These are phyloP conservation scores for Phaffomyces opuntiae DNA, from an alignment of 805 yeast species.

Conservation along the genomic window DNA sequence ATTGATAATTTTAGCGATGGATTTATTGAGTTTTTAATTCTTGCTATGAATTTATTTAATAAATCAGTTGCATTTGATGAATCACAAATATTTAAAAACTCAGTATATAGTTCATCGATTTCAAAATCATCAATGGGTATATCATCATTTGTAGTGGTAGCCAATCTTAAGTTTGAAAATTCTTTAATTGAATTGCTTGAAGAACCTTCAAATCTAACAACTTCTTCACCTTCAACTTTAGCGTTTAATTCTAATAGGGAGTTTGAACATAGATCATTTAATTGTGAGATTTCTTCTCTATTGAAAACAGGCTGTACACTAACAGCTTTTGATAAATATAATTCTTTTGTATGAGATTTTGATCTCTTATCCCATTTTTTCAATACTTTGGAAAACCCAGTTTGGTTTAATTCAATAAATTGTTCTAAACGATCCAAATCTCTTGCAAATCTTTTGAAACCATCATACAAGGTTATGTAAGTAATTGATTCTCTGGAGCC, in stretches of 20 bases:
- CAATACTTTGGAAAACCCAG: constrained; percentile 91
- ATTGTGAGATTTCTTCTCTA: constrained; percentile 73
- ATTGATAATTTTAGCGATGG: constrained; percentile 50
- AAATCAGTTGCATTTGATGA: constrained; percentile 30
- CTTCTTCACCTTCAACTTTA: constrained; percentile 44
- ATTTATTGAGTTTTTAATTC: constrained; percentile 33
- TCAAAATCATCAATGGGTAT: constrained; percentile 32
- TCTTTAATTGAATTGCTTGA: constrained; percentile 13
- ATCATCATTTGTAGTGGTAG: constrained; percentile 2
- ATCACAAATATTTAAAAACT: constrained; percentile 50
- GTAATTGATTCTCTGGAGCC: constrained; percentile 63
- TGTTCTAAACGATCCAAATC: constrained; percentile 87
- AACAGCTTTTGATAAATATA: constrained; percentile 86
- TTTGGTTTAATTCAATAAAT: constrained; percentile 88
- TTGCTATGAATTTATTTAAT: constrained; percentile 38
- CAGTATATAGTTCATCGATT: constrained; percentile 65
- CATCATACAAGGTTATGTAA: constrained; percentile 77
- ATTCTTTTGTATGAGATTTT: constrained; percentile 88
- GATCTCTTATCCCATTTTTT: constrained; percentile 98
- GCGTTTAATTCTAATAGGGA: constrained; percentile 72
- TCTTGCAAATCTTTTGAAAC: constrained; percentile 81
- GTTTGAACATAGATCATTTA: constrained; percentile 68
- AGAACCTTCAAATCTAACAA: constrained; percentile 23
- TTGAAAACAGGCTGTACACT: constrained; percentile 96
- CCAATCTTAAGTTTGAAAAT: constrained; percentile 17